These are phyloP conservation scores for Apiospora phragmitis DNA, from an alignment of 2,329 filamentous ascomycete species.

Conservation along the genomic window DNA sequence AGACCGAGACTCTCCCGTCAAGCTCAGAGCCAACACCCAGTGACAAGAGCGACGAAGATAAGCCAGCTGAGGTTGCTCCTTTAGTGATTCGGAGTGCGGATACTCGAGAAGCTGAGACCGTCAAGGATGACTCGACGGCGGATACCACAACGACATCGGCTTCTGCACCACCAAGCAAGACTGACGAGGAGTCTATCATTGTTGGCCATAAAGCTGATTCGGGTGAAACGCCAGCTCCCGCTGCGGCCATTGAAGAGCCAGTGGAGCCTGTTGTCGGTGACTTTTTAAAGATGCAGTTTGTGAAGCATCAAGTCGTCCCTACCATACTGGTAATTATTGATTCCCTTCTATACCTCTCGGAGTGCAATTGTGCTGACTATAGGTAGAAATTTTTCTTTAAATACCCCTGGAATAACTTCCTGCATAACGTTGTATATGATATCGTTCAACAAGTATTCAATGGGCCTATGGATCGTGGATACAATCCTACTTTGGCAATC, in stretches of 20 bases:
- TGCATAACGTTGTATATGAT: slow-evolving; percentile 98
- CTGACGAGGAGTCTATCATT: slow-evolving; percentile 30
- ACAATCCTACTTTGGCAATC: slow-evolving; percentile 84
- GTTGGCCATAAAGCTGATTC: slow-evolving; percentile 24
- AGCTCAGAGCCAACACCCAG: neutral
- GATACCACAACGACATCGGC: slow-evolving; percentile 10
- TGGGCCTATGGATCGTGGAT: slow-evolving; percentile 94
- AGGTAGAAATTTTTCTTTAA: slow-evolving; percentile 91
- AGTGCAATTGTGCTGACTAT: slow-evolving; percentile 17
- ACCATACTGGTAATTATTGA: slow-evolving; percentile 77
- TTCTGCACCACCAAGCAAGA: slow-evolving; percentile 17
- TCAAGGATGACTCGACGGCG: slow-evolving; percentile 9
- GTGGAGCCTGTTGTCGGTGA: slow-evolving; percentile 83
- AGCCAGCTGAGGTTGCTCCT: neutral
- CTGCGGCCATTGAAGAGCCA: slow-evolving; percentile 18
- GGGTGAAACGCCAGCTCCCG: slow-evolving; percentile 18
- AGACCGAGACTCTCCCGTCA: neutral
- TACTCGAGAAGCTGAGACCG: neutral
- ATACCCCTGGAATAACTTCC: slow-evolving; percentile 99
- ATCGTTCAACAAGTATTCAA: slow-evolving; percentile 99
- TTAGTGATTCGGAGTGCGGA: neutral
- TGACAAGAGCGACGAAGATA: neutral
- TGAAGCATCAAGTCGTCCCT: slow-evolving; percentile 90
- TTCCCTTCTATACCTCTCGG: neutral
- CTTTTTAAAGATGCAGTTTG: slow-evolving; percentile 93